phyloP scores from a whole-genome alignment of 1,139 yeast species.

The Magnusiomyces ingens region DNA sequence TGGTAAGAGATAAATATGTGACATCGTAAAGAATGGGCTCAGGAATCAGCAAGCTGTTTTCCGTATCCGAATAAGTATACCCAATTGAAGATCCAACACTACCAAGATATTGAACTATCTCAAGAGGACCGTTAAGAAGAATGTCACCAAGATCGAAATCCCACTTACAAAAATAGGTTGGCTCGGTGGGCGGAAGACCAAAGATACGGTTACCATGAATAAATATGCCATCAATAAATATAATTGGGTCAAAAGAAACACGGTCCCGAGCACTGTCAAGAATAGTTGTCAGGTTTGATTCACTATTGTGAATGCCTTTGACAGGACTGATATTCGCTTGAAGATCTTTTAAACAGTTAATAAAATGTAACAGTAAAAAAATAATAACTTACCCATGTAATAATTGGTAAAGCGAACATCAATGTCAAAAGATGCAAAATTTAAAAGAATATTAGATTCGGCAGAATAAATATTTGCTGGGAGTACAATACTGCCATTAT shows the following conservation, averaged over 20 bases:
- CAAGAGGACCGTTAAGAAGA: conserved; percentile 45
- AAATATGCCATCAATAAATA: conserved; percentile 55
- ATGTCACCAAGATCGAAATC: conserved; percentile 64
- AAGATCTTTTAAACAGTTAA: conserved; percentile 31
- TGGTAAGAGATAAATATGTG: conserved; percentile 42
- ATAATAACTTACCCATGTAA: conserved; percentile 53
- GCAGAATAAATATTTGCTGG: conserved; percentile 71
- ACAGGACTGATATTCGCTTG: conserved; percentile 36
- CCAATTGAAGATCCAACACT: conserved; percentile 45
- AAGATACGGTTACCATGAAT: conserved; percentile 87
- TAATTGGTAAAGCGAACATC: conserved; percentile 84
- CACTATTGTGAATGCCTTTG: conserved; percentile 25
- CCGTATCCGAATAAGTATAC: conserved; percentile 64
- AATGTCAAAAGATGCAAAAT: conserved; percentile 60
- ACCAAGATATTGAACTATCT: conserved; percentile 42
- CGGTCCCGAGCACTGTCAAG: conserved; percentile 22
- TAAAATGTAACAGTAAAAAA: too few relatives aligned
- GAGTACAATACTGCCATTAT: conserved; percentile 60
- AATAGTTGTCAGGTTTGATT: conserved; percentile 21
- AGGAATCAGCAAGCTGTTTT: conserved; percentile 58
- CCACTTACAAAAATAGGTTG: conserved; percentile 89
- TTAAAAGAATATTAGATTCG: conserved; percentile 53
- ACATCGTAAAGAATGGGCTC: conserved; percentile 61
- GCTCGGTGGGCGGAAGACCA: conserved; percentile 84
- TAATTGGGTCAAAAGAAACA: conserved; percentile 33